Evolutionary conservation across 768 basidiomycete genomes (phyloP).

Genomic region (Postia placenta): DNA sequence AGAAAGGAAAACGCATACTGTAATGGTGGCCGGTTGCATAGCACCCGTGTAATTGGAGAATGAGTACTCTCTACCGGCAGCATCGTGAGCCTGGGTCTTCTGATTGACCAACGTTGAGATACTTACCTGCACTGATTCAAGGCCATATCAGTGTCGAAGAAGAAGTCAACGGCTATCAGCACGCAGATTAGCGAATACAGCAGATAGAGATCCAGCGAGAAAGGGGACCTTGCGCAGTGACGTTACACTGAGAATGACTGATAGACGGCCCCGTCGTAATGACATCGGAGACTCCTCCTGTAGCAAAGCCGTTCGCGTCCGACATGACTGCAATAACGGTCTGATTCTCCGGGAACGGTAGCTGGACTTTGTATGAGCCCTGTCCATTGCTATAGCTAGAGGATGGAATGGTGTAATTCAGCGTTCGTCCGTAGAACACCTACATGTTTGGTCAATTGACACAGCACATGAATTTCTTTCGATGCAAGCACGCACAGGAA

Average conservation of each 20-base stretch:
- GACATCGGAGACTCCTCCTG: slow-evolving; percentile 52
- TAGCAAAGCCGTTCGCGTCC: slow-evolving; percentile 61
- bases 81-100: no score
- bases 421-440: slow-evolving; percentile 49
- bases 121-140: slow-evolving; percentile 13
- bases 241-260: slow-evolving; percentile 41
- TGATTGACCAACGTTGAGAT: no score
- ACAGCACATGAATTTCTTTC: no score
- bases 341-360: slow-evolving; percentile 35
- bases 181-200: no score
- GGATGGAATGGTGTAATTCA: slow-evolving; percentile 48
- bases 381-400: slow-evolving; percentile 47
- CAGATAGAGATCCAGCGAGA: not conserved
- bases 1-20: slow-evolving; percentile 7
- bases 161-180: slow-evolving; percentile 33
- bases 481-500: slow-evolving; percentile 44
- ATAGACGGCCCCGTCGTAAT: slow-evolving; percentile 42
- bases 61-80: slow-evolving; percentile 17
- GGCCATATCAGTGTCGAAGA: slow-evolving; percentile 7
- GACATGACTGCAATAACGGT: slow-evolving; percentile 60
- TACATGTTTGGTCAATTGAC: slow-evolving; percentile 7
- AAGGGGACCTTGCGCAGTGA: slow-evolving; percentile 32
- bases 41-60: slow-evolving; percentile 18
- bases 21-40: slow-evolving; percentile 21
- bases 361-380: slow-evolving; percentile 43